Evolutionary conservation across 805 yeast species (phyloP).

Genomic region (Soucietia sequanensis): DNA sequence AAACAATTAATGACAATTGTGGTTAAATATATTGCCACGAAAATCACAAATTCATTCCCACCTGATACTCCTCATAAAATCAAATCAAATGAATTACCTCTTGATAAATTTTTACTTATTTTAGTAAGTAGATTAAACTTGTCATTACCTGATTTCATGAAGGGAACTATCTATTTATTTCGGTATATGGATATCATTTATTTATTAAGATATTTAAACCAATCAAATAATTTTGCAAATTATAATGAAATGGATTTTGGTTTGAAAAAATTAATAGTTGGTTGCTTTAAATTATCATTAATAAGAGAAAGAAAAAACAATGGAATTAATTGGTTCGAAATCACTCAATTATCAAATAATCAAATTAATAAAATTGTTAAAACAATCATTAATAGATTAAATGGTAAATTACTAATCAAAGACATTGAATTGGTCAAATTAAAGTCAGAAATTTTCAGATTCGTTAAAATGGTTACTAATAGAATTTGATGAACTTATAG

Average conservation of each 20-base stretch:
- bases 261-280: constrained; percentile 39
- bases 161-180: constrained; percentile 41
- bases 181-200: constrained; percentile 48
- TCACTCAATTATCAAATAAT: constrained; percentile 36
- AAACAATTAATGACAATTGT: constrained; percentile 40
- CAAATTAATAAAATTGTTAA: constrained; percentile 36
- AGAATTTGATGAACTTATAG: too few relatives aligned
- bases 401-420: constrained; percentile 40
- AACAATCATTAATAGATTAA: constrained; percentile 36
- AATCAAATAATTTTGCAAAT: constrained; percentile 43
- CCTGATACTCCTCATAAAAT: constrained; percentile 30
- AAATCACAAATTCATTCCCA: constrained; percentile 43
- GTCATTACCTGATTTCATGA: constrained; percentile 35
- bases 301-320: constrained; percentile 24
- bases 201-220: constrained; percentile 43
- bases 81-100: constrained; percentile 29
- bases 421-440: constrained; percentile 35
- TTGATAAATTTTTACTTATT: constrained; percentile 39
- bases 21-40: constrained; percentile 42
- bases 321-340: constrained; percentile 29
- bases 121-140: constrained; percentile 37
- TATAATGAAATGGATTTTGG: constrained; percentile 45
- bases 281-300: constrained; percentile 40
- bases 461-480: constrained; percentile 40
- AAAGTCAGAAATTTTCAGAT: constrained; percentile 39